These are phyloP conservation scores for Trametes maxima DNA, from an alignment of 768 basidiomycete species.

Conservation along the genomic window DNA sequence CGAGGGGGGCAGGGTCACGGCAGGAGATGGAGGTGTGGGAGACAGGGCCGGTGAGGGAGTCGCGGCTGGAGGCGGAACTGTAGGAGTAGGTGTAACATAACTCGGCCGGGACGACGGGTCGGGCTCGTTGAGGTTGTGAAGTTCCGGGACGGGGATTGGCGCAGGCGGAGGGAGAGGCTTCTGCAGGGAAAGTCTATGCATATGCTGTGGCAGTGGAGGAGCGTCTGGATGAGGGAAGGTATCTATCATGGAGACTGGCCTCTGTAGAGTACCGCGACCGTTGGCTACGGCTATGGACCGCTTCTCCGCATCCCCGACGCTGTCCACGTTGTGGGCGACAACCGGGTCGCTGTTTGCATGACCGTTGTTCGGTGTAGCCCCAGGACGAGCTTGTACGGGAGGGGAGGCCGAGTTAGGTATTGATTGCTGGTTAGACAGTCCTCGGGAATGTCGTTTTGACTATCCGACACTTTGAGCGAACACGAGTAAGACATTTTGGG, in stretches of 20 bases:
- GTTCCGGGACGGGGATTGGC: constrained; percentile 2
- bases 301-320: constrained; percentile 18
- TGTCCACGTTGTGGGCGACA: constrained; percentile 17
- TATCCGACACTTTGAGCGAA: constrained; percentile 23
- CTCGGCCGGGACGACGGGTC: background rate
- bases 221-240: constrained; percentile 17
- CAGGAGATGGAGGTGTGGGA: constrained; percentile 11
- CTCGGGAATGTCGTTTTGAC: constrained; percentile 53
- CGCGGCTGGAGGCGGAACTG: constrained; percentile 1
- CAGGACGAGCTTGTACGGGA: constrained; percentile 8
- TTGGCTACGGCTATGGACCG: constrained; percentile 10
- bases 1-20: constrained; percentile 5
- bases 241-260: constrained; percentile 30
- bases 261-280: constrained; percentile 9
- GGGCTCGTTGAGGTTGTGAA: constrained; percentile 3
- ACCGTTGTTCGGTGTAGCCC: constrained; percentile 14
- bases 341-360: constrained; percentile 24
- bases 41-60: constrained; percentile 4
- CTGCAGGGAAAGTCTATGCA: background rate
- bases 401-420: constrained; percentile 1
- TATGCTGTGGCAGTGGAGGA: background rate
- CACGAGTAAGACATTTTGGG: background rate
- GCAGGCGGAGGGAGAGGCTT: constrained; percentile 15
- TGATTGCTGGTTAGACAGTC: constrained; percentile 34
- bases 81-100: constrained; percentile 7